Evolutionary conservation across 2,329 filamentous ascomycete species (phyloP).

Genomic region (Colletotrichum musicola): DNA sequence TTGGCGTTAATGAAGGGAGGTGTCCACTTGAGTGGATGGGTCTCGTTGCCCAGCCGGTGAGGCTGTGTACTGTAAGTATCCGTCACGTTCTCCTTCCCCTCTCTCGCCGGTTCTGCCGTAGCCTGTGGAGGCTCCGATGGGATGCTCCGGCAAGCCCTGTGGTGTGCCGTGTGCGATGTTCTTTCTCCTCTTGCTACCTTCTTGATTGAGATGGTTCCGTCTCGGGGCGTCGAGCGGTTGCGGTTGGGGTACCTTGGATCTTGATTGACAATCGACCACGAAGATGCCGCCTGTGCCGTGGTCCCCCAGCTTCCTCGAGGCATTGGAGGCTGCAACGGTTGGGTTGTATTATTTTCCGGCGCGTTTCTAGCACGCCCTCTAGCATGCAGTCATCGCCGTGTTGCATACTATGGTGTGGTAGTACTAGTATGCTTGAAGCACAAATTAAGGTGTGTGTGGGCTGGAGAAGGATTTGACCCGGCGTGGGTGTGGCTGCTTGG

Average conservation of each 20-base stretch:
- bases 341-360: conserved; percentile 19
- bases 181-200: conserved; percentile 27
- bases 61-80: conserved; percentile 17
- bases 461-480: conserved; percentile 2
- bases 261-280: conserved; percentile 2
- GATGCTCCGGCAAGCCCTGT: conserved; percentile 7
- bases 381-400: conserved; percentile 2
- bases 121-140: background rate
- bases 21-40: conserved; percentile 21
- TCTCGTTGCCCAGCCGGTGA: conserved; percentile 25
- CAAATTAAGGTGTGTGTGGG: conserved; percentile 12
- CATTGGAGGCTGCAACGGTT: conserved; percentile 5
- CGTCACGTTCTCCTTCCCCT: background rate
- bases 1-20: conserved; percentile 12
- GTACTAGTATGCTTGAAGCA: background rate
- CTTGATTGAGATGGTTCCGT: conserved; percentile 33
- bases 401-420: background rate
- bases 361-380: background rate
- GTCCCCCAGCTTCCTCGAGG: conserved; percentile 4
- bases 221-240: background rate
- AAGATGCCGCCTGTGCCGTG: conserved; percentile 35
- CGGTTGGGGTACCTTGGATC: conserved; percentile 7
- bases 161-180: background rate
- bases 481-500: conserved; percentile 4
- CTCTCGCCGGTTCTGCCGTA: background rate